Evolutionary conservation across 768 basidiomycete species (phyloP), one percentile per base, ranked within the genome.

Genomic region (Phaeolepiota aurea): DNA sequence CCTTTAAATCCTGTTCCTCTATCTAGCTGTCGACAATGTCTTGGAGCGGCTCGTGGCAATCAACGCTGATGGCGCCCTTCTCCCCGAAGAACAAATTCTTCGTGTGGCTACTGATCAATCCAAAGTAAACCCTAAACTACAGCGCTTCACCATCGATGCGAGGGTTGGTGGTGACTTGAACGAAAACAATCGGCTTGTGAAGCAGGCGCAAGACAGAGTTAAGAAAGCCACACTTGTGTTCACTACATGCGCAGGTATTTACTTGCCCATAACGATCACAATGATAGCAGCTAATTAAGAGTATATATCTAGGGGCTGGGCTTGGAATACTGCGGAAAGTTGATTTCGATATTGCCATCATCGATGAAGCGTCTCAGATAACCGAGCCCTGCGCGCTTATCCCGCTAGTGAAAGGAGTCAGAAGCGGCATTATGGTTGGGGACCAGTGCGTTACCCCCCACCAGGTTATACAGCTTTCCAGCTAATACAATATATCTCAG

Each of bases 401-500:
- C 21, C 79, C 82, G 0, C 61, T 84, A 3, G 77, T 81, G 7
- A 83, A 83, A 51, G 80, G 78, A 2, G 70, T 74, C 32, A 55
- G 59, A 36, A 59, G 68, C 36, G 79, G 74, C 0, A 68, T 82
- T 3, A 58, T 84, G 10, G 81, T 83, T 3, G 82, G 82, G 7
- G 79, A 83, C 48, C 81, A 83, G 82, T 84, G 48, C 62, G 77
- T 63, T n/a, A n/a, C n/a, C n/a, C n/a, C n/a, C n/a, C n/a, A n/a
- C n/a, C n/a, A n/a, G 12, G 13, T 31, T 34, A 2, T n/a, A 12
- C 14, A 15, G 22, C 14, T 41, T 40, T 12, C 15, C 1, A 9
- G n/a, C 14, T 32, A n/a, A 34, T 44, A 28, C 11, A 16, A 7
- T 5, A 11, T 16, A n/a, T 20, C 30, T n/a, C 43, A 84, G 81